Evolutionary conservation across 2,329 filamentous ascomycete species (phyloP), one percentile per base, ranked within the genome.

Genomic region (Tolypocladium tropicale): DNA sequence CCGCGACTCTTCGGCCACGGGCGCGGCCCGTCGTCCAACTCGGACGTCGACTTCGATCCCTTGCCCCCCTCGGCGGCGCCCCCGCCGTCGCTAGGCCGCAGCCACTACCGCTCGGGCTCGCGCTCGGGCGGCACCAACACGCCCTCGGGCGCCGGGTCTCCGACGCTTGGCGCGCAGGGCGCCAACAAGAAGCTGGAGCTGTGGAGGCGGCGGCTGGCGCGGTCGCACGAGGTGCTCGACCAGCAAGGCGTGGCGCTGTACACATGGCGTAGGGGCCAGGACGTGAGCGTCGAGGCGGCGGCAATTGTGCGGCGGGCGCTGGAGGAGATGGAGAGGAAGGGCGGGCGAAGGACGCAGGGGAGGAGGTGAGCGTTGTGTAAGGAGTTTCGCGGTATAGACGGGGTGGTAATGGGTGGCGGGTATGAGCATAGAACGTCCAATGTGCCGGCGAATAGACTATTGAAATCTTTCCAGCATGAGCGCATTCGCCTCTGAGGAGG

Each of bases 191-290:
- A 89, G 61, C 75, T 90, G 55, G 85, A 86, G 58, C 65, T 90
- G 52, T 94, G 89, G 89, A 76, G 78, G 59, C 79, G 84, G 56
- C 74, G 89, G 43, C 81, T 89, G 73, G 79, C 78, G 46, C 74
- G 81, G 49, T 88, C 89, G 4, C 83, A 87, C 60, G 74, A 83
- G 33, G 70, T 74, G 41, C 75, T 93, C 11, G 80, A 82, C n/a
- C 73, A 76, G 6, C 74, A 84, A 41, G 86, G 86, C 4, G 86
- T 94, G 1, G 73, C 79, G 60, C 67, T 94, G 37, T 82, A 88
- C 60, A 89, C 81, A 23, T 94, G 89, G 89, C 78, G 86, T 46
- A 80, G 79, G 12, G 89, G 89, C 0, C 75, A 78, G 32, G 89
- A 94, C 72, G 86, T 89, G 9, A 76, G 82, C 56, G 75, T 76